Evolutionary conservation across 2,329 filamentous ascomycete species (phyloP), one percentile per base, ranked within the genome.

Genomic region (Calonectria naviculata): DNA sequence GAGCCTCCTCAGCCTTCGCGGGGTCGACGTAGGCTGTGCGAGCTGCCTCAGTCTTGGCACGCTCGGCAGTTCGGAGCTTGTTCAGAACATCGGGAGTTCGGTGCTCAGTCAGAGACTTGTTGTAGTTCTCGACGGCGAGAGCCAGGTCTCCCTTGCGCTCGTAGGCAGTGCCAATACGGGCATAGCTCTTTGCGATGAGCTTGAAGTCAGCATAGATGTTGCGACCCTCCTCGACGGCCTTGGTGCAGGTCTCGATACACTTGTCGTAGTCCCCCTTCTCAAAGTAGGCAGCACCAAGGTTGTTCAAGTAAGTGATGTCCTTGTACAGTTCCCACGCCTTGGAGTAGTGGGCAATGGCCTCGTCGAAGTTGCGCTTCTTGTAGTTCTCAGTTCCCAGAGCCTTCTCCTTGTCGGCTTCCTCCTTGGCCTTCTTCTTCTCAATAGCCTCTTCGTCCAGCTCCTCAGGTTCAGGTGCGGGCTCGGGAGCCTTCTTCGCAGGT

Each of bases 231-330:
- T 97, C 93, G 65, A 98, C 90, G 13, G 97, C 97, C 85, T 95
- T 91, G 78, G 94, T 92, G 86, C 97, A 99, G 19, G 92, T 87
- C 78, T 97, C 94, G 74, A 99, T 95, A 76, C 93, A 92, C 69
- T 92, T 93, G 79, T 97, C 90, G 83, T 94, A 97, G 82, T 98
- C 97, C 68, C 95, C 95, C 88, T 98, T 98, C 84, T 99, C 97
- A 78, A 95, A 98, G 80, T 97, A 91, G 71, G 96, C 97, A 4
- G 97, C 97, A 71, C 95, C 95, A 36, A 97, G 89, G 85, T 99
- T 99, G 87, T 97, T 99, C 71, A 98, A 89, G 85, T 99, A 99
- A 19, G 96, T 97, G 80, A 99, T 97, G 80, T 99, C 97, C 88
- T 98, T 97, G 90, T 94, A 89, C 44, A 94, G 84, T 71, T 98